Percentiles rank a stretch among this genome's conserved stretches.
These are phyloP conservation scores for Silene uniflora DNA, from an alignment of 148 eudicot species.

Conservation along the genomic window DNA sequence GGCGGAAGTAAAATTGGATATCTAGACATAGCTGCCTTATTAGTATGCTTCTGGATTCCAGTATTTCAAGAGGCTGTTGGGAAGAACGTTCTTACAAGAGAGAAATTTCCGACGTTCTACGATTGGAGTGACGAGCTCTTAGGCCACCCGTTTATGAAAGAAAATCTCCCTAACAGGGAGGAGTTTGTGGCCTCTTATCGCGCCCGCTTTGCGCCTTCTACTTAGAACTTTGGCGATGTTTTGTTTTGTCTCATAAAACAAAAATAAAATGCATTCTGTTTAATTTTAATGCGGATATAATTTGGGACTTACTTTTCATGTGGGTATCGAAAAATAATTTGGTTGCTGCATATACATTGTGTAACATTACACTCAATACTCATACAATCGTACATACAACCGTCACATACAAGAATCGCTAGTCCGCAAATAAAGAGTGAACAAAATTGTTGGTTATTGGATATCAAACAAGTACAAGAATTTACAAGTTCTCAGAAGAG, in stretches of 20 bases:
- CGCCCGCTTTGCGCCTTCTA: neutral
- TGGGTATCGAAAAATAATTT: too few species aligned
- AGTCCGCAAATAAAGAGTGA: neutral
- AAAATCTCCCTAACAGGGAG: constrained; percentile 11
- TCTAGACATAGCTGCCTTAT: constrained; percentile 25
- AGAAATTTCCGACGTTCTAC: constrained; percentile 7
- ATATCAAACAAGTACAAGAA: too few species aligned
- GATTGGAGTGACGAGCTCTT: constrained; percentile 20
- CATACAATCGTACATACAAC: neutral
- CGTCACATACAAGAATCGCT: neutral
- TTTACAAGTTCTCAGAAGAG: too few species aligned
- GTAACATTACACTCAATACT: too few species aligned
- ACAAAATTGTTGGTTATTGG: neutral
- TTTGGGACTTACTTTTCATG: too few species aligned
- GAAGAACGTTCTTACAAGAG: neutral
- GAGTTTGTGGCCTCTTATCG: neutral
- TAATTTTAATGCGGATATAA: too few species aligned
- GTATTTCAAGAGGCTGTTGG: constrained; percentile 6
- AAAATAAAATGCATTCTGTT: too few species aligned
- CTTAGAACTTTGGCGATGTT: too few species aligned
- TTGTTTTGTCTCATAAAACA: too few species aligned
- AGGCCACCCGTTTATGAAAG: neutral
- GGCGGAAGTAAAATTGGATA: constrained; percentile 28
- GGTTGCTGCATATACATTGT: too few species aligned
- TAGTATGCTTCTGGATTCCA: constrained; percentile 18